Conservation (phyloP, 208 protist species). For the Leishmania gerbilli region DNA sequence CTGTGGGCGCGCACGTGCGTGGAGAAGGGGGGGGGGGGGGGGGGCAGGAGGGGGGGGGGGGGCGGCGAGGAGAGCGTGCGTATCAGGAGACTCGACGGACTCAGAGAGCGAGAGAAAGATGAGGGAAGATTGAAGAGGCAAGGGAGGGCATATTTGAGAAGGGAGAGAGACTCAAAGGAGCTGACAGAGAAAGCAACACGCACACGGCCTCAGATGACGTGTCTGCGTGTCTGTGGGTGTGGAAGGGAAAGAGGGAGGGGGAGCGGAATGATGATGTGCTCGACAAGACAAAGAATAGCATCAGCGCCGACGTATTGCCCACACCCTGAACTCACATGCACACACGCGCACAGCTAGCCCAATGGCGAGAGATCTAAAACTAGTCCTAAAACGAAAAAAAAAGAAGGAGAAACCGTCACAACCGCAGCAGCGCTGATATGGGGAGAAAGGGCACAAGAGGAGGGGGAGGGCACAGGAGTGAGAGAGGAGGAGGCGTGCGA, state of each 20-base stretch:
- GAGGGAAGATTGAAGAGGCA: not conserved
- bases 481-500: not conserved
- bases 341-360: not conserved
- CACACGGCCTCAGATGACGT: not conserved
- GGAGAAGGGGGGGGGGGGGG: not conserved
- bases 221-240: not conserved
- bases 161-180: not conserved
- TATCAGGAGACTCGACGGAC: not conserved
- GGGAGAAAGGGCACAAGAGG: not conserved
- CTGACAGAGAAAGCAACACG: not conserved
- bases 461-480: not conserved
- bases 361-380: slow-evolving; percentile 1
- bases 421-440: not conserved
- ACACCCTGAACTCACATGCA: not conserved
- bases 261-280: not conserved
- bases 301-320: not conserved
- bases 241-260: too few relatives aligned
- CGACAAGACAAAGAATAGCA: not conserved
- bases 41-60: not conserved
- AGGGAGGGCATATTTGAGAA: not conserved
- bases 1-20: not conserved
- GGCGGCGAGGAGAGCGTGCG: not conserved
- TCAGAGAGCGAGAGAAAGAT: not conserved
- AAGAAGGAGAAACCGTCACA: not conserved
- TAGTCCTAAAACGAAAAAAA: not conserved